Evolutionary conservation across 73 alveolate genomes (phyloP).

Genomic region (Paramecium pentaurelia): DNA sequence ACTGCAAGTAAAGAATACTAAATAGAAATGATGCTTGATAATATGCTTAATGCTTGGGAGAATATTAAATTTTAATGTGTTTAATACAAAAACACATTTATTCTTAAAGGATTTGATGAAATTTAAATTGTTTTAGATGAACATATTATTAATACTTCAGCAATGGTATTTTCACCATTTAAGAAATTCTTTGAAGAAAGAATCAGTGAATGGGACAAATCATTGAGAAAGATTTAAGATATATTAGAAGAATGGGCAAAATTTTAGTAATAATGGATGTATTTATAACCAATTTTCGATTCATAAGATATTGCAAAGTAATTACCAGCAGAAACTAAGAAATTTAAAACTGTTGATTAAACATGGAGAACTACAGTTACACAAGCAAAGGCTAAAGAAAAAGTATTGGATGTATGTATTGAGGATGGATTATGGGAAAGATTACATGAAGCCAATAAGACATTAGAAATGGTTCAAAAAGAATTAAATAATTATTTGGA

Average conservation of each 20-base stretch:
- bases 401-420: conserved; percentile 88
- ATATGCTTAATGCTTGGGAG: conserved; percentile 89
- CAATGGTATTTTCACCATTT: conserved; percentile 98
- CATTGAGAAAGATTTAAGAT: conserved; percentile 94
- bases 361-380: conserved; percentile 99
- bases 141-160: conserved; percentile 98
- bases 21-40: conserved; percentile 75
- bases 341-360: conserved; percentile 98
- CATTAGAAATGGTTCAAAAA: conserved; percentile 92
- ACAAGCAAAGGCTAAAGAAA: conserved; percentile 89
- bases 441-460: conserved; percentile 97
- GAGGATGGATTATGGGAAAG: conserved; percentile 97
- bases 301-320: conserved; percentile 99
- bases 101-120: conserved; percentile 88
- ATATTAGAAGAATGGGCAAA: conserved; percentile 99
- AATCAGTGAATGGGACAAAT: conserved; percentile 97
- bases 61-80: conserved; percentile 71
- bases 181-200: conserved; percentile 99
- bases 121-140: conserved; percentile 92
- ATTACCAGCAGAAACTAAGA: conserved; percentile 99
- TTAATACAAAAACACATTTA: conserved; percentile 75
- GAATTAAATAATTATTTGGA: conserved; percentile 94
- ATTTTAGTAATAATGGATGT: conserved; percentile 99
- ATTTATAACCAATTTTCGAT: conserved; percentile 99
- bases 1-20: conserved; percentile 85